These are phyloP conservation scores for Cercospora beticola DNA, from an alignment of 2,329 filamentous ascomycete genomes.

Conservation along the genomic window DNA sequence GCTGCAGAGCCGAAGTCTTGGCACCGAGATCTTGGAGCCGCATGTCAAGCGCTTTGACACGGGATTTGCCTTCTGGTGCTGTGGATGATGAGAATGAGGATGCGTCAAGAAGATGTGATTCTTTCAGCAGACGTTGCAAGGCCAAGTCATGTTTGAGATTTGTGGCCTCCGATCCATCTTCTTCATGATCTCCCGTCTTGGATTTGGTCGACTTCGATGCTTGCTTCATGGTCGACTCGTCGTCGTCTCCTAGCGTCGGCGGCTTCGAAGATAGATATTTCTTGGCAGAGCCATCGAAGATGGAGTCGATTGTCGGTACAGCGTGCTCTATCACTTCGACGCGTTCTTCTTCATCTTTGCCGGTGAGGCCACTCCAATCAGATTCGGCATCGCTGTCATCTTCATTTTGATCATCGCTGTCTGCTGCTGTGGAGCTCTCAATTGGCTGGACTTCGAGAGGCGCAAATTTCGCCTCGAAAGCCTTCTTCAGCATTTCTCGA, in stretches of 20 bases:
- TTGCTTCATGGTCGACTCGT: slow-evolving; percentile 18
- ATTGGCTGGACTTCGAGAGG: slow-evolving; percentile 49
- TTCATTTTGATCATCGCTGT: slow-evolving; percentile 28
- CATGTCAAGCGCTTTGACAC: slow-evolving; percentile 79
- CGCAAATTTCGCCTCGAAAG: slow-evolving; percentile 86
- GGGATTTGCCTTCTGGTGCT: slow-evolving; percentile 62
- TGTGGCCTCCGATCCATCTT: slow-evolving; percentile 57
- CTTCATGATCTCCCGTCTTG: slow-evolving; percentile 35
- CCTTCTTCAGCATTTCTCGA: slow-evolving; percentile 73
- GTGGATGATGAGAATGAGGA: slow-evolving; percentile 54
- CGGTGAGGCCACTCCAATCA: slow-evolving; percentile 65
- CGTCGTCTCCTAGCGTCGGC: slow-evolving; percentile 37
- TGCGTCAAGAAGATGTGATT: slow-evolving; percentile 81
- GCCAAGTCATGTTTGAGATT: slow-evolving; percentile 90
- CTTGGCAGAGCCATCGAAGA: slow-evolving; percentile 51
- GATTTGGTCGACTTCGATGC: slow-evolving; percentile 28
- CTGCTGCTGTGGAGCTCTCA: slow-evolving; percentile 36
- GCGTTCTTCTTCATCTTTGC: slow-evolving; percentile 39
- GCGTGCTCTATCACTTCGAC: slow-evolving; percentile 47
- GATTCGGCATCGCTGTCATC: slow-evolving; percentile 43
- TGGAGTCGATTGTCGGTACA: slow-evolving; percentile 38
- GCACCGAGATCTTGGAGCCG: slow-evolving; percentile 78
- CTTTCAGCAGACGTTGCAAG: slow-evolving; percentile 82
- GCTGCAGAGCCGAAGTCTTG: slow-evolving; percentile 70
- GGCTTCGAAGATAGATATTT: slow-evolving; percentile 67